Conservation (phyloP, 805 yeast species). For the Teunomyces cretensis region DNA sequence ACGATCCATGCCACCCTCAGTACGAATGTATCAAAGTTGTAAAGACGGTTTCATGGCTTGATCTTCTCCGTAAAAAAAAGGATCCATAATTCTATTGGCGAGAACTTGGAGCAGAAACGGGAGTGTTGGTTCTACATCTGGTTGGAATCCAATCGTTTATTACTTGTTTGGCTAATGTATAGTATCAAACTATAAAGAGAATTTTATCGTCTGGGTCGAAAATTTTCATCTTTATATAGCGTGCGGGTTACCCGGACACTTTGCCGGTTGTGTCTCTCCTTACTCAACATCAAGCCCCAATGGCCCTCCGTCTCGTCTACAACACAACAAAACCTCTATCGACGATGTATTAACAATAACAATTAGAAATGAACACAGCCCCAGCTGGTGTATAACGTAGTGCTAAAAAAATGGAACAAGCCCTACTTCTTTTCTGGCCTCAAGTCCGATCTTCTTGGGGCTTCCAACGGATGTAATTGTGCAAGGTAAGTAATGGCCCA, state of each 20-base stretch:
- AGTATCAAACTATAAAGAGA: too few relatives aligned
- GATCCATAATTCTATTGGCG: constrained; percentile 55
- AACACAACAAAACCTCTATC: not conserved
- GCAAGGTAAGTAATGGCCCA: constrained; percentile 90
- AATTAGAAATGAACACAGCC: constrained; percentile 1
- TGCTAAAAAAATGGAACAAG: not conserved
- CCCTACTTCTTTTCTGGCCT: constrained; percentile 59
- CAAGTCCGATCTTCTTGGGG: constrained; percentile 84
- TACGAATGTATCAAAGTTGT: constrained; percentile 51
- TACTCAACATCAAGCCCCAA: too few relatives aligned
- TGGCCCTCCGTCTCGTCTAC: not conserved
- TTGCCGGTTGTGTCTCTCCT: too few relatives aligned
- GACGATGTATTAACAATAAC: not conserved
- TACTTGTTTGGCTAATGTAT: not conserved
- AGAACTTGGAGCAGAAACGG: constrained; percentile 64
- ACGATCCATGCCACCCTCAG: constrained; percentile 46
- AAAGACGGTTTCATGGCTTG: constrained; percentile 43
- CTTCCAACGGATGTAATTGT: constrained; percentile 89
- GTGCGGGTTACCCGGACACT: constrained; percentile 8
- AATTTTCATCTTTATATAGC: not conserved
- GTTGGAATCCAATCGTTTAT: not conserved
- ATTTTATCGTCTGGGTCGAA: too few relatives aligned
- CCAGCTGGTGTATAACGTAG: not conserved
- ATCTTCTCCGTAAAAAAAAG: constrained; percentile 59
- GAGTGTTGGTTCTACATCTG: constrained; percentile 33